These are phyloP conservation scores for Endoconidiophora laricicola DNA, from an alignment of 2,329 filamentous ascomycete genomes.

Conservation along the genomic window DNA sequence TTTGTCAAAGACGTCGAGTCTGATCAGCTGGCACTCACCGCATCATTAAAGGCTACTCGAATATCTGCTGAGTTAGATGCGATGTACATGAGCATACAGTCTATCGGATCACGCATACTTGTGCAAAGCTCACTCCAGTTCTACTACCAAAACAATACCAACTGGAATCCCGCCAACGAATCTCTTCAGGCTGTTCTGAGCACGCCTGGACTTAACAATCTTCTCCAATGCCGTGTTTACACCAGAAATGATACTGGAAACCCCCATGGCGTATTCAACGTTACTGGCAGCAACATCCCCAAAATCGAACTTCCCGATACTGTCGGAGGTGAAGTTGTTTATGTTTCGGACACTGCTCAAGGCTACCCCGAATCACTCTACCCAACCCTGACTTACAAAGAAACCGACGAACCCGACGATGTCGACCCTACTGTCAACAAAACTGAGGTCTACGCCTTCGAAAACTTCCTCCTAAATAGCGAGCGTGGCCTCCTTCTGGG, in stretches of 20 bases:
- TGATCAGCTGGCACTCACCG: slow-evolving; percentile 55
- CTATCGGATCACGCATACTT: slow-evolving; percentile 51
- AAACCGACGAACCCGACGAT: slow-evolving; percentile 26
- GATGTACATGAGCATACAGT: slow-evolving; percentile 56
- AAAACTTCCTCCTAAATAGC: slow-evolving; percentile 33
- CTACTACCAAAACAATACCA: slow-evolving; percentile 42
- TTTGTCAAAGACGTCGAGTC: slow-evolving; percentile 37
- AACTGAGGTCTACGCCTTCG: slow-evolving; percentile 20
- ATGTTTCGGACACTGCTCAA: slow-evolving; percentile 42
- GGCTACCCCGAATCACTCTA: slow-evolving; percentile 61
- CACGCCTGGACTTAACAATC: slow-evolving; percentile 36
- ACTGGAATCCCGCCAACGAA: slow-evolving; percentile 43
- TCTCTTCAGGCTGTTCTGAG: slow-evolving; percentile 59
- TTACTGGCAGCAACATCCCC: slow-evolving; percentile 35
- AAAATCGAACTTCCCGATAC: slow-evolving; percentile 45
- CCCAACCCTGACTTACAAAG: slow-evolving; percentile 57
- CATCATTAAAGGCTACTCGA: slow-evolving; percentile 72
- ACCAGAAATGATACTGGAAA: slow-evolving; percentile 47
- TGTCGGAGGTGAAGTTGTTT: slow-evolving; percentile 39
- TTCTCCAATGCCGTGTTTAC: slow-evolving; percentile 60
- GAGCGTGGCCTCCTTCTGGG: slow-evolving; percentile 54
- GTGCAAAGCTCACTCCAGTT: slow-evolving; percentile 35
- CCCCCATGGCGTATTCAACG: slow-evolving; percentile 41
- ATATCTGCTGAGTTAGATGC: slow-evolving; percentile 64
- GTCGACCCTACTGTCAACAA: slow-evolving; percentile 24